Base-by-base conservation (phyloP, 352 stramenopile genomes). In the Globisporangium carolinianum region DNA sequence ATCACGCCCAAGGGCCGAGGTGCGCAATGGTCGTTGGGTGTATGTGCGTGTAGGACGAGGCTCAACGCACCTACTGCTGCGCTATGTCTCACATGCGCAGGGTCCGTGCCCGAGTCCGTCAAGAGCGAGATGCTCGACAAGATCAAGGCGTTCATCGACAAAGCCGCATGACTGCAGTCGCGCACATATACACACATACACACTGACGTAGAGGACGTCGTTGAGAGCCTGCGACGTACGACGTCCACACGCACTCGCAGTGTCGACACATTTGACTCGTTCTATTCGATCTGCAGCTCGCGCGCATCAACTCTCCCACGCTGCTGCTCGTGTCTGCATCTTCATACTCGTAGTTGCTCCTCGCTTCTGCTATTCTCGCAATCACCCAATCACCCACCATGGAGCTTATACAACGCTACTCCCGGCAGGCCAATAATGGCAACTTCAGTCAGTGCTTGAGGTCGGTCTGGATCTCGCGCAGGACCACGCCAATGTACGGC, bases 141-240 rank as follows among this genome's bases (percentile, higher is more conserved):
- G 63, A 97, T 98, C 63, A 89, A 94, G 43, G 79, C 79, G 37
- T 97, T 97, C 48, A 87, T 98, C 42, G 83, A 96, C 54, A 84
- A 83, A n/a, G 39, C 15, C 15, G 32, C 46, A 35, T 52, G 11
- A 47, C 39, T 14, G 7, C 39, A 43, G 39, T 14, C 39, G 5
- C 11, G 11, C 11, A 43, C 10, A 43, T 43, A 43, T 43, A 43
- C 5, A 43, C 39, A 12, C 11, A 43, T 43, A 43, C 11, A 43
- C 11, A 43, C 11, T 7, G 7, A 43, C 11, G 11, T 43, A 43
- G 7, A 43, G 24, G 24, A 24, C 24, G 24, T 32, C 24, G 24
- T 32, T 32, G 24, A 32, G 24, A 32, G 24, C 24, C 24, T 2
- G 24, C 24, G 24, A 32, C 24, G 24, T 32, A 32, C 24, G 24